phyloP scores from a whole-genome alignment of 163 green algal species.

The Scenedesmus sp. region DNA sequence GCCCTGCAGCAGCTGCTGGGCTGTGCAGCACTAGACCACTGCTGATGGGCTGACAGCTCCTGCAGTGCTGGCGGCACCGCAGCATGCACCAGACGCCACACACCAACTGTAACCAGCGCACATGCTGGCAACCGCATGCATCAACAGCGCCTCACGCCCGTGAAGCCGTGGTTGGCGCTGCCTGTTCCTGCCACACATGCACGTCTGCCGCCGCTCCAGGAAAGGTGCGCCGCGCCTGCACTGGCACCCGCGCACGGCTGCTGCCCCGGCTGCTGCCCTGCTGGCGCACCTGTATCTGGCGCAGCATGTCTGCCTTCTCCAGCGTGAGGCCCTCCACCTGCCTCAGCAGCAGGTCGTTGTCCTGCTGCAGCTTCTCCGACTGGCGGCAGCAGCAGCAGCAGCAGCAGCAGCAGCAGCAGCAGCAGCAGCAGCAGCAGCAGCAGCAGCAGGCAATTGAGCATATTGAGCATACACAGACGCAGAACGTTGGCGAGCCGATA shows the following conservation, averaged over 20 bases:
- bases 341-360: conserved; percentile 57
- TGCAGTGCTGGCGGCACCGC: no score
- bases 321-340: conserved; percentile 59
- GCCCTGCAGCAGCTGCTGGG: no score
- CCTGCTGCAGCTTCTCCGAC: conserved; percentile 11
- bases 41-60: no score
- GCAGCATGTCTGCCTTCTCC: conserved; percentile 61
- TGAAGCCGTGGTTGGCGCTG: no score
- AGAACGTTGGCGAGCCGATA: neutral
- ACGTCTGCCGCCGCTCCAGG: neutral
- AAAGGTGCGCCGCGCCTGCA: no score
- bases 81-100: no score
- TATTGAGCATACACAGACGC: neutral
- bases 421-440: conserved; percentile 19
- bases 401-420: neutral
- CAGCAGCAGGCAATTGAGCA: neutral
- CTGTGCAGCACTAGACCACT: no score
- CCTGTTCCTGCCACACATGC: no score
- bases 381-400: conserved; percentile 15
- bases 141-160: no score
- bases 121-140: no score
- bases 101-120: no score
- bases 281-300: conserved; percentile 49
- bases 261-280: neutral
- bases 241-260: neutral